These are phyloP conservation scores for Prunus salicina DNA, from an alignment of 306 rosid genomes.

Conservation along the genomic window DNA sequence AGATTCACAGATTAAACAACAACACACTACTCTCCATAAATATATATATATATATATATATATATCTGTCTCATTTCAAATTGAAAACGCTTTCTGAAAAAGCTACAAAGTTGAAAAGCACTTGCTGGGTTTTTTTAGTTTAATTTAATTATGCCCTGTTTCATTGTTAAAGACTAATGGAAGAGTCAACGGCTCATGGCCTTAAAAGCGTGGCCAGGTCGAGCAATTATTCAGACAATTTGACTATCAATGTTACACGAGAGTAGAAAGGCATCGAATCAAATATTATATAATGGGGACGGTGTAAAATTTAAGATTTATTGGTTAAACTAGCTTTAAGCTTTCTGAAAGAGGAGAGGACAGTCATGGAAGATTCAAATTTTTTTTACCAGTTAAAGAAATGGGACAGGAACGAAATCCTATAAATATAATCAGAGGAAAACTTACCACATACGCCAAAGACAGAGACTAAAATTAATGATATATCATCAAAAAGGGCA, in stretches of 20 bases:
- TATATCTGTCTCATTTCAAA: no score
- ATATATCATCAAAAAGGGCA: not conserved
- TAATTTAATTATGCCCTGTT: not conserved
- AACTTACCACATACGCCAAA: conserved; percentile 12
- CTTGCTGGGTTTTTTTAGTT: not conserved
- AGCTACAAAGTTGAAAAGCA: not conserved
- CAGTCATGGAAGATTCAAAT: conserved; percentile 11
- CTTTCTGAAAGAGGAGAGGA: conserved; percentile 3
- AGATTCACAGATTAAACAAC: not conserved
- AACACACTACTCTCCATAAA: no score
- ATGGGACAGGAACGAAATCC: conserved; percentile 6
- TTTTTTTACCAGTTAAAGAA: not conserved
- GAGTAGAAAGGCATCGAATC: not conserved
- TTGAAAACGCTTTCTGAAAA: not conserved
- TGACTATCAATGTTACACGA: not conserved
- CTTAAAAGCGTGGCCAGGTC: not conserved
- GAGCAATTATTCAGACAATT: not conserved
- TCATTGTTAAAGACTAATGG: not conserved
- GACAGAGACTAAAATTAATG: not conserved
- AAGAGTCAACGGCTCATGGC: conserved; percentile 3
- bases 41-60: no score
- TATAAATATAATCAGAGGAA: not conserved
- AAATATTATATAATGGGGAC: not conserved
- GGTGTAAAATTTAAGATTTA: not conserved
- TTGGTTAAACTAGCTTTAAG: not conserved